Base-by-base conservation (phyloP, 768 basidiomycete genomes). In the Thelephora aurantiotincta region DNA sequence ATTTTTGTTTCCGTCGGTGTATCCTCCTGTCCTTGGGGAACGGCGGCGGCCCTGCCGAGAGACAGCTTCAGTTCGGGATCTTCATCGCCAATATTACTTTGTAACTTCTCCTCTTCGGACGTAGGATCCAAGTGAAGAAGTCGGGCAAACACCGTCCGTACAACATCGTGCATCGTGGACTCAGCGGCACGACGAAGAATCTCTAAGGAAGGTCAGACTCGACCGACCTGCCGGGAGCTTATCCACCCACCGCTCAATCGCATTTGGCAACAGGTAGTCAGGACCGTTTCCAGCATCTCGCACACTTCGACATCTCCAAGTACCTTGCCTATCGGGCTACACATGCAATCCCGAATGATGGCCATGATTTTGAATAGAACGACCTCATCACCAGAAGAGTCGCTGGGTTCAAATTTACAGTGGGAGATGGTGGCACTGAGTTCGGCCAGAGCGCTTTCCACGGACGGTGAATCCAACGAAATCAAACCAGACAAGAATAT, bases 341-440 rank as follows among this genome's bases (percentile, higher is more conserved):
- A 81, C 52, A 96, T 70, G 56, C 85, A 83, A 53, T 86, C 79
- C 51, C 88, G 78, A 46, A 94, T 91, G 14, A 98, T 81, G 6
- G 81, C 75, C 71, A 98, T 78, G 50, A 98, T 91, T 62, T 81
- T 87, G 53, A 94, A 73, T 6, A 98, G 70, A 7, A 97, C 93
- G 6, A 96, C 86, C 62, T 99, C 96, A 64, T 99, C 96, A 5
- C 90, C 87, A n/a, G 92, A 90, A 1, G 89, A 89, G 60, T 97
- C 92, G 57, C 88, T 94, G 3, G 89, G 88, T 65, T 98, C 94
- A 58, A 99, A 99, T 66, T 94, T 92, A 73, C 94, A 97, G 58
- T 90, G 89, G 5, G 94, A 90, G 11, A 93, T 77, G 0, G 94
- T 81, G 50, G 76, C 82, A 61, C 92, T 93, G 50, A 96, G 72